Conservation (phyloP, 2,329 filamentous ascomycete species). For the Penicillium brasilianum region DNA sequence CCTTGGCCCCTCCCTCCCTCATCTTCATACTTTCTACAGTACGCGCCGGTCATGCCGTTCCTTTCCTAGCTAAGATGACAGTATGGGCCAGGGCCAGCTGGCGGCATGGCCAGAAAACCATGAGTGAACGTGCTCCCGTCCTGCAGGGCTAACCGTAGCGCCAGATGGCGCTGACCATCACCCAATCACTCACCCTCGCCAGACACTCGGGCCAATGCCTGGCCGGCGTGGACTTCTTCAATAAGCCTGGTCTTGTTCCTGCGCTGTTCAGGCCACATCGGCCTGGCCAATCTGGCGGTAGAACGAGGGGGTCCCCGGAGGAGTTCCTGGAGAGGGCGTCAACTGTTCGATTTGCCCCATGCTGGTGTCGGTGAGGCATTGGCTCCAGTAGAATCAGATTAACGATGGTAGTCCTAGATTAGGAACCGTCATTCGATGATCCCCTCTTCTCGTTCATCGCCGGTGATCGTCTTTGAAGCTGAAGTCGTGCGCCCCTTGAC, state of each 20-base stretch:
- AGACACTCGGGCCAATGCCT: constrained; percentile 23
- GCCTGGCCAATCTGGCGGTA: constrained; percentile 13
- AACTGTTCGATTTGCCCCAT: background rate
- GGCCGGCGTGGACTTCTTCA: constrained; percentile 21
- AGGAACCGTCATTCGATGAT: background rate
- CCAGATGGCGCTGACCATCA: constrained; percentile 3
- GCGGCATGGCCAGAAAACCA: background rate
- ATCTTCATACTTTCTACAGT: background rate
- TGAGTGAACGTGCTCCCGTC: constrained; percentile 16
- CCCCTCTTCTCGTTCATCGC: background rate
- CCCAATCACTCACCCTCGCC: constrained; percentile 24
- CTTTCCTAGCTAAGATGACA: background rate
- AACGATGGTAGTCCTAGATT: background rate
- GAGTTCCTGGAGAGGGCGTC: background rate
- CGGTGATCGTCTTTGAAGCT: background rate
- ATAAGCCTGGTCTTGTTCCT: constrained; percentile 21
- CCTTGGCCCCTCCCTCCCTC: background rate
- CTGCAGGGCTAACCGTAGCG: constrained; percentile 12
- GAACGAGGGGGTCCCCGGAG: background rate
- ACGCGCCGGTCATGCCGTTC: background rate
- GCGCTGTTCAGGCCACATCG: constrained; percentile 12
- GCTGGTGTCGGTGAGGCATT: background rate
- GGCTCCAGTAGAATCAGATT: background rate
- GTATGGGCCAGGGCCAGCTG: background rate
- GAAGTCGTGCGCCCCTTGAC: background rate